These are phyloP conservation scores for Phialemoniopsis sp. DNA, from an alignment of 2,329 filamentous ascomycete species.

Conservation along the genomic window DNA sequence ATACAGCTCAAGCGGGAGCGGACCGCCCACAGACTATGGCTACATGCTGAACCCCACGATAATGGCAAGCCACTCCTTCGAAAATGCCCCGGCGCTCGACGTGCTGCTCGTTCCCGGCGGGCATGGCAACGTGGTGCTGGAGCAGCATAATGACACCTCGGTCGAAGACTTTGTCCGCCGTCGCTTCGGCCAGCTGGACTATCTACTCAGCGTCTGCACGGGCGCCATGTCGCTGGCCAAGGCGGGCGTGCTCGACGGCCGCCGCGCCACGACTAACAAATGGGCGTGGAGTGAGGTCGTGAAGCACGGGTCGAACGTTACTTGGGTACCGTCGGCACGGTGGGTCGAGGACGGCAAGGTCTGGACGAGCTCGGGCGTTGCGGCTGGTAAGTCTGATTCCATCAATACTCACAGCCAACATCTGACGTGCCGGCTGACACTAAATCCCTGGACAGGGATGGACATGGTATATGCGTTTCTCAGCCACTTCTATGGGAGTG, in stretches of 20 bases:
- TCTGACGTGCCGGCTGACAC: neutral
- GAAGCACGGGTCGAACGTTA: slow-evolving; percentile 27
- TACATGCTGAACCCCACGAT: slow-evolving; percentile 8
- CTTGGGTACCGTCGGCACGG: slow-evolving; percentile 44
- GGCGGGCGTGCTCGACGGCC: slow-evolving; percentile 45
- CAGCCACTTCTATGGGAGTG: slow-evolving; percentile 24
- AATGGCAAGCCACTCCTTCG: slow-evolving; percentile 15
- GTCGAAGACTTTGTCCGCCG: slow-evolving; percentile 10
- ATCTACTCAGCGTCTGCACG: slow-evolving; percentile 37
- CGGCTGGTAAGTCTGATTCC: slow-evolving; percentile 33
- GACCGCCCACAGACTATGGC: neutral
- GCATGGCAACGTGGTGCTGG: slow-evolving; percentile 7
- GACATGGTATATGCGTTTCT: slow-evolving; percentile 33
- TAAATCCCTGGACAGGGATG: slow-evolving; percentile 12
- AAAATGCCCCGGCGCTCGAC: slow-evolving; percentile 15
- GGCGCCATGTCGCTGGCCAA: slow-evolving; percentile 41
- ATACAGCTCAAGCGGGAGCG: neutral
- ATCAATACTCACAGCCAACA: too few relatives aligned
- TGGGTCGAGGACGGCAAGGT: slow-evolving; percentile 51
- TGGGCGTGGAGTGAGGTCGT: slow-evolving; percentile 24
- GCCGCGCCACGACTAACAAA: slow-evolving; percentile 51
- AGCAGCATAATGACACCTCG: slow-evolving; percentile 8
- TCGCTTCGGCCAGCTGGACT: slow-evolving; percentile 11
- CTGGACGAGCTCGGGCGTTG: slow-evolving; percentile 50
- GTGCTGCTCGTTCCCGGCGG: slow-evolving; percentile 19